These are phyloP conservation scores for Epichloe gansuensis DNA, from an alignment of 2,329 filamentous ascomycete species.

Conservation along the genomic window DNA sequence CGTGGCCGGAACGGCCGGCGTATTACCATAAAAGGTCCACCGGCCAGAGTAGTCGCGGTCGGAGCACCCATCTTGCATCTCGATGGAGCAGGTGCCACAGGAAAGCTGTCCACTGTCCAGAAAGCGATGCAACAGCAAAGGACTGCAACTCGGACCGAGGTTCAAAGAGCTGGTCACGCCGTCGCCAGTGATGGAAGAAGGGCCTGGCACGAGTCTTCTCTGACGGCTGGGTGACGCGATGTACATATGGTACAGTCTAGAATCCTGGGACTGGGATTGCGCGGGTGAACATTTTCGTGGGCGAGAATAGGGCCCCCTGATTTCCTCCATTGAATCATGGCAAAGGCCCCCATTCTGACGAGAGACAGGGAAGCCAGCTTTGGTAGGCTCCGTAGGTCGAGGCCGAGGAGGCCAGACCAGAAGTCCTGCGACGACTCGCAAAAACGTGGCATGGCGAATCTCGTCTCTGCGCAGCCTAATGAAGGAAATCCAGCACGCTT, in stretches of 20 bases:
- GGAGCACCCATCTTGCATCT: not conserved
- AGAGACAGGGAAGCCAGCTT: constrained; percentile 3
- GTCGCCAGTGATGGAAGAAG: constrained; percentile 3
- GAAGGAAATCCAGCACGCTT: not conserved
- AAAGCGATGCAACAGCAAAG: not conserved
- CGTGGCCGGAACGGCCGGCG: not conserved
- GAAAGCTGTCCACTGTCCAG: constrained; percentile 1
- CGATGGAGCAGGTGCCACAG: constrained; percentile 3
- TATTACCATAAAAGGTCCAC: constrained; percentile 6
- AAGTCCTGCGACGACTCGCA: constrained; percentile 3
- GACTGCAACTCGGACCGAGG: not conserved
- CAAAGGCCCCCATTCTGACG: constrained; percentile 4
- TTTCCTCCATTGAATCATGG: not conserved
- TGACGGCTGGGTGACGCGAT: not conserved
- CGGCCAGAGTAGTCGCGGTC: not conserved
- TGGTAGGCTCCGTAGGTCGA: constrained; percentile 1
- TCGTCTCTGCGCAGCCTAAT: not conserved
- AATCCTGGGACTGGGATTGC: not conserved
- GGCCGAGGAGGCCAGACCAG: not conserved
- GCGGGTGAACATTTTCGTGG: constrained; percentile 3
- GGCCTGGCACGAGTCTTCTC: not conserved
- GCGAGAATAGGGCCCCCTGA: not conserved
- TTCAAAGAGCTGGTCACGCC: not conserved
- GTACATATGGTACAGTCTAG: constrained; percentile 3
- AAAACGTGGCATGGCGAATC: constrained; percentile 2